A percentile compares a stretch with the other conserved stretches of the same genome.
phyloP scores from a whole-genome alignment of 2,329 filamentous ascomycete genomes.

The Colletotrichum filicis region DNA sequence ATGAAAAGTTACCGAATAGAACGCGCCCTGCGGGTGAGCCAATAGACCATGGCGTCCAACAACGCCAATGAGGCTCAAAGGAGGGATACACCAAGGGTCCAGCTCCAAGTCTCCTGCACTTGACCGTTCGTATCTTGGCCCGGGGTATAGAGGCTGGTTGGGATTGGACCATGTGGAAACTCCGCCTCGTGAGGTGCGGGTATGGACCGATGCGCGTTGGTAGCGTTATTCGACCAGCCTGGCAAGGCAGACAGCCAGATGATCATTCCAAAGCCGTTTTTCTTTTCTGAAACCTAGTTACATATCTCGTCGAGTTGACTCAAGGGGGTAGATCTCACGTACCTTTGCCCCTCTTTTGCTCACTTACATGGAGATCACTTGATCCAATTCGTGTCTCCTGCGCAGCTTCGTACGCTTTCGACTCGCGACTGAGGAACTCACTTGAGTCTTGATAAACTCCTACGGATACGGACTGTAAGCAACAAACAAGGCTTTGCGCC shows the following conservation, averaged over 20 bases:
- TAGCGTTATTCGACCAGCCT: constrained; percentile 7
- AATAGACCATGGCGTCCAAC: background rate
- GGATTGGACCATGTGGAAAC: constrained; percentile 7
- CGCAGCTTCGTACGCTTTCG: background rate
- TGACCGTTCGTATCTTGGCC: constrained; percentile 15
- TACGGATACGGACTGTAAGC: background rate
- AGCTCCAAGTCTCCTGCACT: constrained; percentile 12
- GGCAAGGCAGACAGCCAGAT: constrained; percentile 22
- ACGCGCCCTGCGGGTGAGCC: constrained; percentile 16
- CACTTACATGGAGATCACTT: background rate
- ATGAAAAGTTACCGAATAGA: constrained; percentile 14
- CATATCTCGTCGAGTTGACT: background rate
- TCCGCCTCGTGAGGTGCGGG: constrained; percentile 26
- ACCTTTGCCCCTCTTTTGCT: background rate
- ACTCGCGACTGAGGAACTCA: background rate
- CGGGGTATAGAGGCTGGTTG: background rate
- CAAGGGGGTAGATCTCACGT: background rate
- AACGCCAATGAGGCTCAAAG: constrained; percentile 24
- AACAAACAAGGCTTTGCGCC: background rate
- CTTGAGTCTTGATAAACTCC: background rate
- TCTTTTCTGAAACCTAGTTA: background rate
- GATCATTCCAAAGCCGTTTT: background rate
- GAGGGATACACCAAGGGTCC: constrained; percentile 6
- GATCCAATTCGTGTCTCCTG: background rate
- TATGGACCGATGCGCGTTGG: constrained; percentile 10